Base-by-base conservation (phyloP, 2,329 filamentous ascomycete genomes). In the Stachybotrys elegans region DNA sequence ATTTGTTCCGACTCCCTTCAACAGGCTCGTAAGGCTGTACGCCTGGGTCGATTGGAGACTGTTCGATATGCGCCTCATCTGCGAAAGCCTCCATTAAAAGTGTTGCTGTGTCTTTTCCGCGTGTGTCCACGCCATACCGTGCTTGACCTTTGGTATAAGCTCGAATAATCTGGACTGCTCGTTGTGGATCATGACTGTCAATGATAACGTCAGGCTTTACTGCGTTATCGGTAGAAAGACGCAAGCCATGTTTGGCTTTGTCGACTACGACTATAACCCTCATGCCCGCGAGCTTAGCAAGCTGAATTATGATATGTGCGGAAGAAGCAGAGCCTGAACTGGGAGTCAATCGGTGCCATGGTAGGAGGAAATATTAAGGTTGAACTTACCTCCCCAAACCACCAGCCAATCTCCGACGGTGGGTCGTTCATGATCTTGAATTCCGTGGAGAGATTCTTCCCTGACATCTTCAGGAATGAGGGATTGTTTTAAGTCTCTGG, bases 41-140 rank as follows among this genome's bases (percentile, higher is more conserved):
- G 17, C 12, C 14, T 16, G 14, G 29, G 5, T 32, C 17, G 14
- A 12, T 13, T 32, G 6, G 7, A 86, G 60, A 0, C 75, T 69
- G 13, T 68, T 59, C 12, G 5, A 13, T 13, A 13, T 40, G 25
- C 19, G 27, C 80, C n/a, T n/a, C n/a, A 66, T 3, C 86, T 67
- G 9, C 73, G 64, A 35, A 20, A 32, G 20, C n/a, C n/a, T n/a
- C n/a, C n/a, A n/a, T n/a, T n/a, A 19, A 29, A 39, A 19, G 34
- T 1, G 66, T 65, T 0, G 83, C 81, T 1, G 78, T 80, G 1
- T 86, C 79, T 31, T 71, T 75, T 0, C 83, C 83, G n/a, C 76
- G 71, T 0, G 81, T 83, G 51, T 88, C 84, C 20, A 87, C 66
- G 2, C 72, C 84, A 54, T 85, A 87, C 1, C 81, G 73, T 3